Conservation (phyloP, 306 rosid genomes). For the Glycyrrhiza uralensis region DNA sequence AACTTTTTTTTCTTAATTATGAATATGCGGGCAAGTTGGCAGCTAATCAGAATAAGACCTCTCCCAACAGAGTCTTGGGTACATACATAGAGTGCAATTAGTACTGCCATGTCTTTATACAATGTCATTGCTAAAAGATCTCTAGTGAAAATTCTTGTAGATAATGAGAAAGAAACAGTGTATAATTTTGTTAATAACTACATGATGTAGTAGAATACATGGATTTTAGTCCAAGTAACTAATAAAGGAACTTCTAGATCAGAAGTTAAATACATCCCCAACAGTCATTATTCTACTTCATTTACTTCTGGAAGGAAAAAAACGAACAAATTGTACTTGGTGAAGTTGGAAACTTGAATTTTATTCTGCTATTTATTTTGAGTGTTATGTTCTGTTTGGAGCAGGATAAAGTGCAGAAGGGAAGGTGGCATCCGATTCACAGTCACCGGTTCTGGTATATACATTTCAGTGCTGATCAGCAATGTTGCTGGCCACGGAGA, state of each 20-base stretch:
- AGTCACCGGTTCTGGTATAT: slow-evolving; percentile 68
- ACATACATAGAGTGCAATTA: not conserved
- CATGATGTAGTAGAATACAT: not conserved
- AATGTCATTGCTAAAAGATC: not conserved
- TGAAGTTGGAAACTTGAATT: not conserved
- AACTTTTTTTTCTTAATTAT: not conserved
- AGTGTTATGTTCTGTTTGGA: slow-evolving; percentile 15
- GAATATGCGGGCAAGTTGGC: not conserved
- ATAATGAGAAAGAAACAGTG: not conserved
- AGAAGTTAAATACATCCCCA: not conserved
- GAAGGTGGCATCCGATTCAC: slow-evolving; percentile 84
- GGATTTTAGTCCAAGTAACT: not conserved
- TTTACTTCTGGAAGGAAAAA: not conserved
- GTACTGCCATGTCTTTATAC: not conserved
- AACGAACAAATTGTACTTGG: not conserved
- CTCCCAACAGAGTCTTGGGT: not conserved
- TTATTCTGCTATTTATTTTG: slow-evolving; percentile 6
- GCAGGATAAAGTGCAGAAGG: slow-evolving; percentile 87
- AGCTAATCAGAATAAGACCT: not conserved
- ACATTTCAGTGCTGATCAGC: slow-evolving; percentile 72
- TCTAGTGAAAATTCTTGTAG: not conserved
- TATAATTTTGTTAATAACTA: not conserved
- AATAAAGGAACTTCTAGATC: not conserved
- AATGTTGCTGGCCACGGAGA: slow-evolving; percentile 95
- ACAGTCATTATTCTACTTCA: not conserved